Base-by-base conservation (phyloP, 495 filamentous ascomycete species). In the Sordaria brevicollis region DNA sequence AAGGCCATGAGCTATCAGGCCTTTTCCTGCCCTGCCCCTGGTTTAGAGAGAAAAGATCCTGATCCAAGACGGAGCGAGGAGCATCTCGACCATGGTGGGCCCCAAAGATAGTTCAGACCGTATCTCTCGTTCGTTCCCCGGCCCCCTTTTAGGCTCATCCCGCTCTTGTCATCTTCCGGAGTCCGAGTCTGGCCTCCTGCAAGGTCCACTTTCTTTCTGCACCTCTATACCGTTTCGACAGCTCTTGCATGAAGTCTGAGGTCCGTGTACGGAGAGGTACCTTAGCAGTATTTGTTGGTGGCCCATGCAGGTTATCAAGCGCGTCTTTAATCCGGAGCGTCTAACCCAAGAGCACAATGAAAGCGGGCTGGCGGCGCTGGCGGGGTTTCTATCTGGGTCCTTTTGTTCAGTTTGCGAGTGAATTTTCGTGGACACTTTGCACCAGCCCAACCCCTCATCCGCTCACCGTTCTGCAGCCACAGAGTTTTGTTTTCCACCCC, bases 111-210 rank as follows among this genome's bases (percentile, higher is more conserved):
- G 41, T 49, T 49, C 41, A 49, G 41, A 25, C 41, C 19, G 21
- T 49, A 17, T 41, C 38, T 39, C 37, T 71, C 68, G 68, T 70
- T 72, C 70, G 70, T 73, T 69, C 67, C 69, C 49, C 49, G 11
- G 49, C 49, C 21, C 21, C 49, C 70, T 43, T 74, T 75, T 75
- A 77, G 76, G 75, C 75, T 76, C 76, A 73, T 76, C 76, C 76
- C 73, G 76, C 69, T 66, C 41, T 67, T 71, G 43, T 54, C 43
- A 54, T 54, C 67, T 74, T 73, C 71, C 73, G 73, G 74, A 43
- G 39, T 49, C 38, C 41, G 39, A 49, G 67, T 68, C 36, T 65
- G 43, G 34, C 41, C 65, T 68, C 39, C 49, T 38, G 72, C 69
- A 54, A 73, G 71, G 72, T 38, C 67, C 35, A 57, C 67, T 38